Conservation (phyloP, 2,329 filamentous ascomycete species). For the Arachnomyces sp. region DNA sequence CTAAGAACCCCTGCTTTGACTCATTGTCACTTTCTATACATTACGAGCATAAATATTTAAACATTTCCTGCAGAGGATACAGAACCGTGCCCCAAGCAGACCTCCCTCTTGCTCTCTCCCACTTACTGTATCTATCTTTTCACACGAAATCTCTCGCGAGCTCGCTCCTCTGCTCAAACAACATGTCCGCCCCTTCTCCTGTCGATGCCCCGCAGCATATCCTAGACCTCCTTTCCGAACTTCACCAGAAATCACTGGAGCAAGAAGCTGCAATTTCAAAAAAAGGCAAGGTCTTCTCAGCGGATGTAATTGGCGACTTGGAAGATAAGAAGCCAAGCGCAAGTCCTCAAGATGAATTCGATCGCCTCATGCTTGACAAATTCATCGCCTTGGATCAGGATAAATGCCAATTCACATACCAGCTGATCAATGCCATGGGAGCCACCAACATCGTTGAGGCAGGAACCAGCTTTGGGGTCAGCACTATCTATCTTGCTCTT, state of each 20-base stretch:
- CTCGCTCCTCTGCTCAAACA: too few species aligned
- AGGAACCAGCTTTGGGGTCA: conserved; percentile 36
- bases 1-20: too few species aligned
- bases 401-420: conserved; percentile 32
- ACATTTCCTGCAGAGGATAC: too few species aligned
- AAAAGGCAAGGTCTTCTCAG: conserved; percentile 16
- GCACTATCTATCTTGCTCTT: conserved; percentile 36
- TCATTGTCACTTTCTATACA: too few species aligned
- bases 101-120: too few species aligned
- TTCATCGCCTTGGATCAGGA: conserved; percentile 36
- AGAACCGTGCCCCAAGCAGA: too few species aligned
- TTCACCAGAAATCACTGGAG: conserved; percentile 15
- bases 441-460: conserved; percentile 32
- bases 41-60: too few species aligned
- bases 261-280: conserved; percentile 17
- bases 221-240: too few species aligned
- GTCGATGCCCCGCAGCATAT: too few species aligned
- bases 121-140: too few species aligned
- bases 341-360: conserved; percentile 12
- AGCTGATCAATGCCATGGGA: conserved; percentile 22
- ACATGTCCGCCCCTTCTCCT: too few species aligned
- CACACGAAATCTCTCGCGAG: too few species aligned
- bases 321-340: conserved; percentile 4
- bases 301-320: conserved; percentile 12
- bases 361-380: conserved; percentile 22